These are phyloP conservation scores for Phytophthora foliorum DNA, from an alignment of 352 stramenopile species.

Conservation along the genomic window DNA sequence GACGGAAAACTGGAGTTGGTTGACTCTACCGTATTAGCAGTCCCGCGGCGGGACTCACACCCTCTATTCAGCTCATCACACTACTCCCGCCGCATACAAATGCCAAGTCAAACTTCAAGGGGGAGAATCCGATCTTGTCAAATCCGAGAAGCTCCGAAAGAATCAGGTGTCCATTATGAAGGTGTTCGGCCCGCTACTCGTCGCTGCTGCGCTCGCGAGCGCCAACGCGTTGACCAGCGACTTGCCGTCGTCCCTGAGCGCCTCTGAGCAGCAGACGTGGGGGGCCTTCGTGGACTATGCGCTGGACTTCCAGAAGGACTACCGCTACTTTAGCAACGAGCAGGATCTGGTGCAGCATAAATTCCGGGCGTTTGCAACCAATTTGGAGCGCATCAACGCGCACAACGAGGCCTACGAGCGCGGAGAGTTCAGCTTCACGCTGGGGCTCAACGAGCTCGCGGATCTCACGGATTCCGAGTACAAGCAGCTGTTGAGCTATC, in stretches of 20 bases:
- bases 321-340: conserved; percentile 50
- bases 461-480: conserved; percentile 56
- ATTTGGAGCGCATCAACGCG: conserved; percentile 55
- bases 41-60: too few relatives aligned
- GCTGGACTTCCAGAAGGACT: conserved; percentile 62
- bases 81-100: not conserved
- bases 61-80: not conserved
- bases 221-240: conserved; percentile 25
- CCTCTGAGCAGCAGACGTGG: conserved; percentile 46
- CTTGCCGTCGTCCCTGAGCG: conserved; percentile 19
- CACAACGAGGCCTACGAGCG: conserved; percentile 62
- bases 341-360: conserved; percentile 47
- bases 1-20: too few relatives aligned
- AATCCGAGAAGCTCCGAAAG: conserved; percentile 6
- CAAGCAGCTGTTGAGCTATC: conserved; percentile 48
- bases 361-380: conserved; percentile 59
- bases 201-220: conserved; percentile 8
- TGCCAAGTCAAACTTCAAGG: conserved; percentile 5
- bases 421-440: conserved; percentile 57
- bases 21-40: too few relatives aligned
- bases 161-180: conserved; percentile 40
- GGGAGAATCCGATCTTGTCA: conserved; percentile 10
- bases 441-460: conserved; percentile 58
- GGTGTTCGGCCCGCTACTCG: conserved; percentile 15
- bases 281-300: conserved; percentile 66